Percentiles rank a stretch among this genome's conserved stretches.
phyloP scores from a whole-genome alignment of 306 rosid species.

The Senna siamea region DNA sequence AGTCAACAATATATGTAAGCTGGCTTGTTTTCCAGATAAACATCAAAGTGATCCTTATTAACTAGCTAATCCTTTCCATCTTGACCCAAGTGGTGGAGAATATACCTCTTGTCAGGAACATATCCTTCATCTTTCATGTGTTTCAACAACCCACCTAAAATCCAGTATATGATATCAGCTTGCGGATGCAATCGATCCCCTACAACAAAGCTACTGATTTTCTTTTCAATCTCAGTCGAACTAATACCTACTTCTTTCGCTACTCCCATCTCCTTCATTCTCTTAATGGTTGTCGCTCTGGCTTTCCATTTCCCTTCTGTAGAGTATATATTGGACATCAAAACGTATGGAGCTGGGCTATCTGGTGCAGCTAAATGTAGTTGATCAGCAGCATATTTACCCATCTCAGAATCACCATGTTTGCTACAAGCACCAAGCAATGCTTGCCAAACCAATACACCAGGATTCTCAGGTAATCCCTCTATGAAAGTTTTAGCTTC shows the following conservation, averaged over 20 bases:
- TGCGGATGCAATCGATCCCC: conserved; percentile 75
- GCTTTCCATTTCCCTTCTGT: conserved; percentile 85
- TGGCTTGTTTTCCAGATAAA: conserved; percentile 8
- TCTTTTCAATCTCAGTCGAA: conserved; percentile 80
- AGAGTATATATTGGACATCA: conserved; percentile 89
- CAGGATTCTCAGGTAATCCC: conserved; percentile 57
- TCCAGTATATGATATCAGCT: conserved; percentile 58
- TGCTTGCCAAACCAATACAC: conserved; percentile 83
- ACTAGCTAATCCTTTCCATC: conserved; percentile 41
- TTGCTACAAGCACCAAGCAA: conserved; percentile 90
- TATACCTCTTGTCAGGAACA: conserved; percentile 68
- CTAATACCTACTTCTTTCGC: conserved; percentile 81
- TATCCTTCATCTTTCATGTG: conserved; percentile 82
- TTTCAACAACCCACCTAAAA: conserved; percentile 54
- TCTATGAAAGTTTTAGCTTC: conserved; percentile 72
- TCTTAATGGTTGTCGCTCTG: conserved; percentile 76
- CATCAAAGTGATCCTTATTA: conserved; percentile 18
- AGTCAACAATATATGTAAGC: too few relatives aligned
- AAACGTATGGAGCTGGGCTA: conserved; percentile 68
- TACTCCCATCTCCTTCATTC: conserved; percentile 74
- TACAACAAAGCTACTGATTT: conserved; percentile 78
- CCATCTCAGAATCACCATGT: conserved; percentile 69
- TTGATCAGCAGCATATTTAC: conserved; percentile 75
- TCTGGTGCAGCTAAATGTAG: conserved; percentile 61
- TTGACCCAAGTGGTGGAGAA: conserved; percentile 58